Conservation (phyloP, 139 green algal species). For the Micromonas commoda region DNA sequence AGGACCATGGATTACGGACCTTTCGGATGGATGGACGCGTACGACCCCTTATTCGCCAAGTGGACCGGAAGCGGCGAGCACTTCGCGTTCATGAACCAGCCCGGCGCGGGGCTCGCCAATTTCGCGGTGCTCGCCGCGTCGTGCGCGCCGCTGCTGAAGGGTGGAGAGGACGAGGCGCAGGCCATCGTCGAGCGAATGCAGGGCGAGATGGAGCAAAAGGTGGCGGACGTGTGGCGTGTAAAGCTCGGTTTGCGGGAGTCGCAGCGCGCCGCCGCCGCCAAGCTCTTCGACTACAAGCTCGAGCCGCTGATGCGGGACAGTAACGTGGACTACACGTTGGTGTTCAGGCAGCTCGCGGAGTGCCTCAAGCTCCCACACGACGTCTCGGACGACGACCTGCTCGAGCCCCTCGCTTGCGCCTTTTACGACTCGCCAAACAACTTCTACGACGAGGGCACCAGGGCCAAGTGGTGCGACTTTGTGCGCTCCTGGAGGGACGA, state of each 20-base stretch:
- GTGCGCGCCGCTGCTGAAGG: slow-evolving; percentile 13
- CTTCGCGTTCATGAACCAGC: slow-evolving; percentile 37
- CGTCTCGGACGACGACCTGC: not conserved
- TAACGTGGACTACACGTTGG: slow-evolving; percentile 28
- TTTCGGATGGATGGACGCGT: slow-evolving; percentile 40
- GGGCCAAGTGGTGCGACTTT: slow-evolving; percentile 9
- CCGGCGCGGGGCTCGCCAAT: slow-evolving; percentile 28
- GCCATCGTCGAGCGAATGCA: not conserved
- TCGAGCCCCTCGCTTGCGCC: not conserved
- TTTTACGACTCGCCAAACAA: slow-evolving; percentile 23
- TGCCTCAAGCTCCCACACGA: not conserved
- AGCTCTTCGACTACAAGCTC: slow-evolving; percentile 24
- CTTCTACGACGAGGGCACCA: not conserved
- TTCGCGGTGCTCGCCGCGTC: slow-evolving; percentile 15
- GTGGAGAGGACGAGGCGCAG: not conserved
- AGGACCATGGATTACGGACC: slow-evolving; percentile 44
- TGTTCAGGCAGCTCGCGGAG: slow-evolving; percentile 26
- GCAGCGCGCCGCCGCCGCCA: not conserved
- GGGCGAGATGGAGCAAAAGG: not conserved
- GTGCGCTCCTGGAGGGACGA: slow-evolving; percentile 12
- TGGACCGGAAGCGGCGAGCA: slow-evolving; percentile 35
- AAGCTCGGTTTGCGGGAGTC: slow-evolving; percentile 28
- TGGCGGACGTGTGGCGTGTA: not conserved
- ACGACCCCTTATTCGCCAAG: slow-evolving; percentile 37
- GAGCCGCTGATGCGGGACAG: slow-evolving; percentile 23